Conservation (phyloP, 805 yeast genomes). For the Diddensiella transvaalensis region DNA sequence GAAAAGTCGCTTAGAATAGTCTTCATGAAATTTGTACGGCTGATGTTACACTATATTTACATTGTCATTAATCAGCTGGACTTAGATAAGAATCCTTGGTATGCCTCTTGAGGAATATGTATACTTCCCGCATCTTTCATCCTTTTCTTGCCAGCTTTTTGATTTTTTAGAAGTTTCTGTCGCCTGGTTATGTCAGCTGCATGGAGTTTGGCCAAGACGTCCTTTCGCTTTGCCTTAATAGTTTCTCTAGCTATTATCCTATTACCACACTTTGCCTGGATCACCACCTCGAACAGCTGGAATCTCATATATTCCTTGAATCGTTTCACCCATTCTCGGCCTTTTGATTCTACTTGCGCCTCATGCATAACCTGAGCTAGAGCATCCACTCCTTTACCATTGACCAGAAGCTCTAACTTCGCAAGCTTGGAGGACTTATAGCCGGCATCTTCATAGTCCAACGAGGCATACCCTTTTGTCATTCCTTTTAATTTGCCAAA, state of each 20-base stretch:
- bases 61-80: background rate
- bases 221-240: conserved; percentile 88
- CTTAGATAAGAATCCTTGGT: conserved; percentile 67
- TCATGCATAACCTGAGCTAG: conserved; percentile 85
- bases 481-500: conserved; percentile 89
- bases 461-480: conserved; percentile 88
- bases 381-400: conserved; percentile 88
- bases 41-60: background rate
- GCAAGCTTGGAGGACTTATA: conserved; percentile 76
- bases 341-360: conserved; percentile 67
- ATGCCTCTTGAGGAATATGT: conserved; percentile 77
- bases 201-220: conserved; percentile 88
- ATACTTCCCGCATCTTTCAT: conserved; percentile 79
- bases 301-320: conserved; percentile 75
- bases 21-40: too few species aligned
- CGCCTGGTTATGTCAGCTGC: conserved; percentile 91
- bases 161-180: conserved; percentile 80
- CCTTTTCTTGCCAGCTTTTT: conserved; percentile 88
- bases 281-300: conserved; percentile 87
- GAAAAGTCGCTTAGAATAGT: conserved; percentile 1
- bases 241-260: conserved; percentile 88
- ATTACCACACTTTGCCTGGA: conserved; percentile 81
- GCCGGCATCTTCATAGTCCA: conserved; percentile 93
- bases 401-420: conserved; percentile 83
- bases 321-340: conserved; percentile 76